These are phyloP conservation scores for Mortierella sp. DNA, from an alignment of 371 early-diverging fungal species.

Conservation along the genomic window DNA sequence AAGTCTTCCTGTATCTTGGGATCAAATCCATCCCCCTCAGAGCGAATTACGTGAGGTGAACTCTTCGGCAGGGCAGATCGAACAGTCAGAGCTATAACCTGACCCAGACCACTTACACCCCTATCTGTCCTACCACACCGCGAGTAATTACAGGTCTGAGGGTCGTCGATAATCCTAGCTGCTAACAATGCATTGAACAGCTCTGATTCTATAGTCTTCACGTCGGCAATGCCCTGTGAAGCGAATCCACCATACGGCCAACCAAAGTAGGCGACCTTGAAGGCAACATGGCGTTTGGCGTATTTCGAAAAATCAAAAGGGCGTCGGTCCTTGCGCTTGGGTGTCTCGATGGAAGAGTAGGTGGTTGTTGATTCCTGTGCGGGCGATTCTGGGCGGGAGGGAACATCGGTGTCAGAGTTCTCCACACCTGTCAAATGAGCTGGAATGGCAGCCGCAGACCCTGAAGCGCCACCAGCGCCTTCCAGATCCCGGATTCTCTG, in stretches of 20 bases:
- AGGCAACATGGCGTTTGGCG: slow-evolving; percentile 83
- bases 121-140: slow-evolving; percentile 96
- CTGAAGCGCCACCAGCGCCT: slow-evolving; percentile 1
- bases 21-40: slow-evolving; percentile 41
- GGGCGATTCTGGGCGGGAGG: slow-evolving; percentile 27
- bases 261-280: slow-evolving; percentile 93
- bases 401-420: slow-evolving; percentile 11
- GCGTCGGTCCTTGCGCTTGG: slow-evolving; percentile 59
- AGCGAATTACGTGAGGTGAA: slow-evolving; percentile 46
- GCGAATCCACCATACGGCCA: slow-evolving; percentile 94
- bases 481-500: slow-evolving; percentile 47
- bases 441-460: slow-evolving; percentile 11
- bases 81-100: slow-evolving; percentile 89
- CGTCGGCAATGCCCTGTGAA: slow-evolving; percentile 64
- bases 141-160: slow-evolving; percentile 73
- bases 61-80: slow-evolving; percentile 69
- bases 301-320: slow-evolving; percentile 87
- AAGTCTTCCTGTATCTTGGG: slow-evolving; percentile 14
- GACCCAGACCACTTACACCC: slow-evolving; percentile 94
- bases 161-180: slow-evolving; percentile 77
- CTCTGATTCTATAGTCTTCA: slow-evolving; percentile 86
- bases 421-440: slow-evolving; percentile 23
- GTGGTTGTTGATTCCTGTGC: slow-evolving; percentile 2
- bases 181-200: slow-evolving; percentile 83
- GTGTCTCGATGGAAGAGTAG: slow-evolving; percentile 40